Base-by-base conservation (phyloP, 164 flowering plant genomes). In the Paratinospora sagittata region DNA sequence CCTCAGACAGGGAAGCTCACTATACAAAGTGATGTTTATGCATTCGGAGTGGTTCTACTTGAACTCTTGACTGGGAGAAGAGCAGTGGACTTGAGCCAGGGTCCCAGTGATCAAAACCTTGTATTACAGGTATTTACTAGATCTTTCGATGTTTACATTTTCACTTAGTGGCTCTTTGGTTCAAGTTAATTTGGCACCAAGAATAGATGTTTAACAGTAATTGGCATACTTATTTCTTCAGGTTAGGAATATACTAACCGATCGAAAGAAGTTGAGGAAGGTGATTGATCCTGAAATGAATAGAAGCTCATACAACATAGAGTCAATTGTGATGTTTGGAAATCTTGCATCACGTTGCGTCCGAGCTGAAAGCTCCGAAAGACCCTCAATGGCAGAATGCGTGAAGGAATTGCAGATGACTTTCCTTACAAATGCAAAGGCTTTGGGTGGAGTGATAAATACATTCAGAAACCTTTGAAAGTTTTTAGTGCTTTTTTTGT, bases 21-120 rank as follows among this genome's bases (percentile, higher is more conserved):
- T 67, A 70, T 95, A 76, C 99, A 90, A 72, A 95, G 97, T 72
- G 97, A 95, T 77, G 97, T 92, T 19, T 95, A 95, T 81, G 97
- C 99, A 78, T 95, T 90, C 84, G 97, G 98, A 49, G 97, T 94
- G 26, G 98, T 95, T 67, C 91, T 95, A 63, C 92, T 92, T 30
- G 99, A 95, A 83, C 96, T 95, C 71, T 75, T 95, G 85, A 95
- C 97, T 0, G 98, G 97, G 39, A 89, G 96, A 27, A 80, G 89
- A 83, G 99, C 97, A 10, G 84, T 92, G 52, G 94, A 95, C 78
- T 78, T 95, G 72, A 87, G 77, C 84, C 96, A 87, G 78, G 97
- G 97, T 64, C 87, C 91, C 24, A 83, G 75, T 64, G 91, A 95
- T 76, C 97, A 95, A 77, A 95, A 88, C 76, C 87, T 95, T 47